Evolutionary conservation across 2,329 filamentous ascomycete genomes (phyloP), one percentile per base, ranked within the genome.

Genomic region (Macrophomina pseudophaseolina): DNA sequence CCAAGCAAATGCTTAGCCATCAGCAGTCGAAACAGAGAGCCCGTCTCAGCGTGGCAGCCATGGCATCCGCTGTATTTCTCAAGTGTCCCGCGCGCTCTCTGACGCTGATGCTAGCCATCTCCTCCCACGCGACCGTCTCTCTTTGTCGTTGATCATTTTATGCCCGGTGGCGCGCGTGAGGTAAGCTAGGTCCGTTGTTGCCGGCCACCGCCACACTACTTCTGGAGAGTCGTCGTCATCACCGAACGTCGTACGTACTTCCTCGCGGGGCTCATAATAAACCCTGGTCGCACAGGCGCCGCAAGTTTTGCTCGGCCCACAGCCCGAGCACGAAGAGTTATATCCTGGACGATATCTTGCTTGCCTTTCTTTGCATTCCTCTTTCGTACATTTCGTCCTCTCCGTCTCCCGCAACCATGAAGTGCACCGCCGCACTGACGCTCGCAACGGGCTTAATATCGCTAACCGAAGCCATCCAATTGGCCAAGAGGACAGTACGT

Each of bases 401-500:
- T 48, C 62, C 28, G 51, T 64, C 59, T 30, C 14, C 54, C 30
- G 59, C 16, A 60, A 71, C 35, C 44, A 78, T 79, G 77, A 77
- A 75, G 68, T 74, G 66, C 56, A 74, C 72, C 53, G 69, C 71
- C 58, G 65, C 58, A 42, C 65, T 77, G 62, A 63, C 68, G 53
- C 66, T 76, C 64, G 72, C 72, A 63, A 71, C 74, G 38, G 70
- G 72, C 56, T 67, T 78, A 71, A 68, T 74, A 69, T 71, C 74
- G 68, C 72, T 72, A 65, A 68, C 71, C 42, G 66, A 68, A 42
- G 76, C 74, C 49, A 69, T 77, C 49, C 71, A 70, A 58, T 71
- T 78, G 60, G 74, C 69, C 46, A 69, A 73, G 44, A 73, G 76
- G 68, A 72, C 78, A 67, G 77, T 79, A 74, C 72, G 77, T 69